phyloP scores from a whole-genome alignment of 225 moss, liverwort and hornwort genomes.

The Sphagnum tenellum region DNA sequence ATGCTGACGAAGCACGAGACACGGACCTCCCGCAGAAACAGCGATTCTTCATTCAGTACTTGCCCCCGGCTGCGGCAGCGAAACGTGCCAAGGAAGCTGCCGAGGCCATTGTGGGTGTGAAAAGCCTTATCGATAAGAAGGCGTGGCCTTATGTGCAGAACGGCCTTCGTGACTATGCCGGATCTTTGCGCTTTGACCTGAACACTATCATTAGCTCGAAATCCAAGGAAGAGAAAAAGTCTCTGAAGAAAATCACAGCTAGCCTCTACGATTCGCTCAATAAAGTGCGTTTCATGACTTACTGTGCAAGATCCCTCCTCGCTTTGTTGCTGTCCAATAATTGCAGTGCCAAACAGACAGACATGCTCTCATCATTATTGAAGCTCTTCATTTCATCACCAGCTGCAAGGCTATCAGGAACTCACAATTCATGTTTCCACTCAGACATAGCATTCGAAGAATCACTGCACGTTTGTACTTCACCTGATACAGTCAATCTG shows the following conservation, averaged over 20 bases:
- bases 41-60: conserved; percentile 53
- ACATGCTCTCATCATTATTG: no score
- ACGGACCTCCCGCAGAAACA: conserved; percentile 42
- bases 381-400: no score
- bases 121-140: conserved; percentile 65
- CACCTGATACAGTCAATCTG: no score
- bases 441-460: no score
- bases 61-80: conserved; percentile 18
- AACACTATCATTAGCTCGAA: conserved; percentile 43
- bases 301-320: no score
- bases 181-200: conserved; percentile 61
- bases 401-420: no score
- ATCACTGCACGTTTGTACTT: no score
- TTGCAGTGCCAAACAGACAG: no score
- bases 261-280: conserved; percentile 40
- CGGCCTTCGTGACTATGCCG: conserved; percentile 62
- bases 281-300: conserved; percentile 4
- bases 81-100: conserved; percentile 55
- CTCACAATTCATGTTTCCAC: no score
- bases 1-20: conserved; percentile 81
- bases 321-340: no score
- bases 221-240: conserved; percentile 49
- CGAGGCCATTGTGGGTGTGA: conserved; percentile 50
- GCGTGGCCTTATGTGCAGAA: conserved; percentile 93
- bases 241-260: conserved; percentile 33